A percentile compares a stretch with the other conserved stretches of the same genome.
These are phyloP conservation scores for Ceratobasidium sp. DNA, from an alignment of 1,284 basidiomycete genomes.

Conservation along the genomic window DNA sequence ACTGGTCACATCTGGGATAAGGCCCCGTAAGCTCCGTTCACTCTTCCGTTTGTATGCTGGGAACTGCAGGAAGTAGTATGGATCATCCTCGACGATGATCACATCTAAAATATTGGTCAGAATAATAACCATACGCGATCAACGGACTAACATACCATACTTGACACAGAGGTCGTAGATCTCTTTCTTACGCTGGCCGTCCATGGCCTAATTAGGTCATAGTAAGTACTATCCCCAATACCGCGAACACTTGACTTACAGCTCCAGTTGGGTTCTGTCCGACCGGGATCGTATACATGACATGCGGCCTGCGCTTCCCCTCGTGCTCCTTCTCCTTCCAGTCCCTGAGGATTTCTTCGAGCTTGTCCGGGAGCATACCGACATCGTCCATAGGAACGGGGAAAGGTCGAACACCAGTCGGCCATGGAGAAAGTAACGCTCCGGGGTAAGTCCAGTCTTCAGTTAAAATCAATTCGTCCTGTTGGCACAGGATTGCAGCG, in stretches of 20 bases:
- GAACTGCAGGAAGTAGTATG: constrained; percentile 81
- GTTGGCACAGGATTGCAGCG: constrained; percentile 70
- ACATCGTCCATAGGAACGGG: constrained; percentile 76
- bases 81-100: constrained; percentile 83
- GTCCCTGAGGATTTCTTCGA: constrained; percentile 68
- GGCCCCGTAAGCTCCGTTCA: constrained; percentile 54
- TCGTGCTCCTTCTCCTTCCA: constrained; percentile 74
- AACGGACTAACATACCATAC: constrained; percentile 64
- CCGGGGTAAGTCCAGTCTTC: constrained; percentile 80
- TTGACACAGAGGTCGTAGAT: constrained; percentile 84
- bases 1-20: constrained; percentile 20
- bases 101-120: constrained; percentile 59
- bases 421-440: constrained; percentile 58
- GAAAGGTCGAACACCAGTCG: constrained; percentile 64
- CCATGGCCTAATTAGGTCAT: constrained; percentile 64
- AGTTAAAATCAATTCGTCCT: constrained; percentile 76
- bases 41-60: constrained; percentile 62
- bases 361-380: constrained; percentile 71
- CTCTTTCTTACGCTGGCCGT: constrained; percentile 72
- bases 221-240: constrained; percentile 17
- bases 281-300: constrained; percentile 79
- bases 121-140: constrained; percentile 29
- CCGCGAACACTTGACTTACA: constrained; percentile 57
- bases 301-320: constrained; percentile 70
- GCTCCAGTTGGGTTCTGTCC: constrained; percentile 86